Base-by-base conservation (phyloP, 2,329 filamentous ascomycete species). In the Eutypella sp. region DNA sequence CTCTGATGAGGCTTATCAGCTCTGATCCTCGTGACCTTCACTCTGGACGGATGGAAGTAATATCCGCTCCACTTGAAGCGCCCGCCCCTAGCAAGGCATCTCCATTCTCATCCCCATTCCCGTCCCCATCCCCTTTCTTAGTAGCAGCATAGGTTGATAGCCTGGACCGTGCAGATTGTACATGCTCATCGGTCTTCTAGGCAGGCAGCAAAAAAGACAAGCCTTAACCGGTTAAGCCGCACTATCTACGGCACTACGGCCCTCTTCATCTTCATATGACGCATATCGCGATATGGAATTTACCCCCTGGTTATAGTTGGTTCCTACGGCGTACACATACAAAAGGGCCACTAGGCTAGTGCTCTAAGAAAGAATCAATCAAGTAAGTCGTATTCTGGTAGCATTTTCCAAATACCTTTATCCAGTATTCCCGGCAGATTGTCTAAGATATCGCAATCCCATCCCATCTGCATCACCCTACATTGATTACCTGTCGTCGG, bases 381-480 rank as follows among this genome's bases (percentile, higher is more conserved):
- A 57, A 46, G 47, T 52, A 48, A 42, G 51, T 47, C 18, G 29
- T 38, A 42, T 49, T 41, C 48, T 42, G 39, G 29, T 19, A 27
- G 24, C 41, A 48, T 47, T 48, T 47, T 37, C 48, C 47, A 45
- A 42, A 51, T 56, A 52, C 45, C 48, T 55, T 56, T 56, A 55
- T 52, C 55, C 56, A 58, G 45, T 29, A 37, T 40, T 56, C 48
- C 55, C 58, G 57, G 60, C 53, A 59, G 46, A 55, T 59, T 49
- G 47, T 47, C 48, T 48, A 41, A 44, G 48, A 45, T 50, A 48
- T 50, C 36, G 43, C 47, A 40, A 47, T 44, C 45, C 47, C 47
- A 47, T 50, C 48, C 50, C 49, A 50, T 50, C n/a, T n/a, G n/a
- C n/a, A n/a, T n/a, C n/a, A n/a, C n/a, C n/a, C n/a, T n/a, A n/a